Conservation (phyloP, 768 basidiomycete species). For the Boletus rex-veris region DNA sequence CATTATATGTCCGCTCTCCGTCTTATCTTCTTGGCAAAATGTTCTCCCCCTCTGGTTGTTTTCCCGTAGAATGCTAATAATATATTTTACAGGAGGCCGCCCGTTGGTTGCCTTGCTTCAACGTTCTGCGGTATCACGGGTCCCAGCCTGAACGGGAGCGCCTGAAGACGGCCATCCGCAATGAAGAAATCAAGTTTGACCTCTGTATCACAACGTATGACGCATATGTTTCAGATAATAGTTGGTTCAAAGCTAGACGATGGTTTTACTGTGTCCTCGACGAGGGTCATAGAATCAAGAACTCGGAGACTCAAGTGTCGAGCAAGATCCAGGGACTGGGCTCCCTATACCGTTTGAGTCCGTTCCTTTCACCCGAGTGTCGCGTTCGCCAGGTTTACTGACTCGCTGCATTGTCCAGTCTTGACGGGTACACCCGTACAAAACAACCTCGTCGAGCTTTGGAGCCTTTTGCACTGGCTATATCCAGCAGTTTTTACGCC, state of each 20-base stretch:
- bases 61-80: background rate
- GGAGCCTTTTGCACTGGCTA: constrained; percentile 54
- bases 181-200: constrained; percentile 35
- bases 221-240: constrained; percentile 50
- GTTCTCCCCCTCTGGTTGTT: constrained; percentile 25
- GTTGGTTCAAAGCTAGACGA: constrained; percentile 57
- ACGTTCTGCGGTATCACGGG: constrained; percentile 61
- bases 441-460: constrained; percentile 58
- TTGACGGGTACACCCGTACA: constrained; percentile 75
- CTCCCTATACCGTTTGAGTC: constrained; percentile 55
- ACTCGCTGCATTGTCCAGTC: constrained; percentile 34
- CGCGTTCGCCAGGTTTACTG: background rate
- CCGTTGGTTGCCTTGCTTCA: constrained; percentile 53
- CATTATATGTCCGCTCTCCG: constrained; percentile 70
- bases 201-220: constrained; percentile 73
- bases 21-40: constrained; percentile 55
- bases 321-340: constrained; percentile 54
- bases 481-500: constrained; percentile 51
- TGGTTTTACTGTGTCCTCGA: constrained; percentile 62
- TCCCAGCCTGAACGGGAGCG: constrained; percentile 49
- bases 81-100: constrained; percentile 41
- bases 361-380: constrained; percentile 1
- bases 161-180: constrained; percentile 44
- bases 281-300: constrained; percentile 73
- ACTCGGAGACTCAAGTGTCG: constrained; percentile 52